Evolutionary conservation across 2,329 filamentous ascomycete genomes (phyloP).

Genomic region (Lachnellula willkommii): DNA sequence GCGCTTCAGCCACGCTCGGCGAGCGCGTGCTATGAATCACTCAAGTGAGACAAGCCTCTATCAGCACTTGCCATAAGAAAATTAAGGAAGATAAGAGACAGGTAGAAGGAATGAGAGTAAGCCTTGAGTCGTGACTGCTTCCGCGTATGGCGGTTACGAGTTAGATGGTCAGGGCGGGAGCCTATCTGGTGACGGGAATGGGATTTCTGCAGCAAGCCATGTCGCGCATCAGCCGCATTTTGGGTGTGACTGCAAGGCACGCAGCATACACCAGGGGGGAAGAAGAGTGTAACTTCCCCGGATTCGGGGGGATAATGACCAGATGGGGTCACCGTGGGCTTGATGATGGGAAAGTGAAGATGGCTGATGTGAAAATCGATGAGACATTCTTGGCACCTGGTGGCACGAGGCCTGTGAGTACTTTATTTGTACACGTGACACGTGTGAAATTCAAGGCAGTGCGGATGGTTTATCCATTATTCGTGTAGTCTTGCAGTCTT

Average conservation of each 20-base stretch:
- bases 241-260: constrained; percentile 9
- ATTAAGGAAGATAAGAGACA: constrained; percentile 69
- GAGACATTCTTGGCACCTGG: neutral
- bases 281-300: constrained; percentile 5
- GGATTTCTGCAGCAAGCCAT: constrained; percentile 3
- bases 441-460: no score
- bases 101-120: constrained; percentile 62
- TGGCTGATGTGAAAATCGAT: neutral
- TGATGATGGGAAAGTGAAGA: neutral
- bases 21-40: constrained; percentile 25
- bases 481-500: no score
- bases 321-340: constrained; percentile 10
- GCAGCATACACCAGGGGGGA: neutral
- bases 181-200: constrained; percentile 20
- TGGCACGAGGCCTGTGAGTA: neutral
- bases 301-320: constrained; percentile 1
- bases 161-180: constrained; percentile 5
- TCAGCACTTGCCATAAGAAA: constrained; percentile 6
- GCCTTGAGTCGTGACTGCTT: constrained; percentile 2
- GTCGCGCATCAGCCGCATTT: constrained; percentile 4
- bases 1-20: constrained; percentile 21
- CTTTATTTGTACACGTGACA: neutral
- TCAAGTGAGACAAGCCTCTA: constrained; percentile 20
- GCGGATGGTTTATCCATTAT: no score
- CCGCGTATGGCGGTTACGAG: constrained; percentile 1